A percentile compares a stretch with the other conserved stretches of the same genome.
phyloP scores from a whole-genome alignment of 2,329 filamentous ascomycete genomes.

The Claviceps monticola region DNA sequence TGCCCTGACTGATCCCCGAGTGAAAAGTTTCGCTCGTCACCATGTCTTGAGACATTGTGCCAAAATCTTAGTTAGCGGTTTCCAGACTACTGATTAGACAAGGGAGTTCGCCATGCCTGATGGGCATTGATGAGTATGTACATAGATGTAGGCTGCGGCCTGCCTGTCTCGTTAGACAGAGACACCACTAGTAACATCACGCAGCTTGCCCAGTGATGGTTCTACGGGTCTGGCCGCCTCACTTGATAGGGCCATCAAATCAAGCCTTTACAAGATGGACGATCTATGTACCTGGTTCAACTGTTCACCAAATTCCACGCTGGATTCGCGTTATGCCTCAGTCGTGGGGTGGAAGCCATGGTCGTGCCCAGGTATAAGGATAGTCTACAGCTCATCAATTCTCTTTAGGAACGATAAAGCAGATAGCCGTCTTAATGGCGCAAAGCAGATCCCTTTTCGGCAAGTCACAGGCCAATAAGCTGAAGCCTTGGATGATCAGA shows the following conservation, averaged over 20 bases:
- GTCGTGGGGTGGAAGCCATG: neutral
- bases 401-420: neutral
- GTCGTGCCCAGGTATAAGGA: neutral
- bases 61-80: neutral
- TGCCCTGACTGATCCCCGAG: conserved; percentile 4
- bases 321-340: conserved; percentile 1
- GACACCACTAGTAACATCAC: neutral
- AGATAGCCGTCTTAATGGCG: neutral
- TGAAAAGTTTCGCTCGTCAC: conserved; percentile 5
- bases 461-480: neutral
- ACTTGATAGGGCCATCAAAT: neutral
- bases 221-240: neutral
- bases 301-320: neutral
- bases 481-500: neutral
- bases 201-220: neutral
- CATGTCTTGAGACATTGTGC: conserved; percentile 3
- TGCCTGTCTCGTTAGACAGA: neutral
- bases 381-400: neutral
- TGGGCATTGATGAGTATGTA: neutral
- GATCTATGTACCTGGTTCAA: neutral
- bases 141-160: too few relatives aligned
- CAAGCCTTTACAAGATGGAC: neutral
- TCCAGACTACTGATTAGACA: neutral
- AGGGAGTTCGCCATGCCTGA: neutral
- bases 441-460: neutral